Conservation (phyloP, 2,329 filamentous ascomycete genomes). For the Cordyceps fumosorosea region DNA sequence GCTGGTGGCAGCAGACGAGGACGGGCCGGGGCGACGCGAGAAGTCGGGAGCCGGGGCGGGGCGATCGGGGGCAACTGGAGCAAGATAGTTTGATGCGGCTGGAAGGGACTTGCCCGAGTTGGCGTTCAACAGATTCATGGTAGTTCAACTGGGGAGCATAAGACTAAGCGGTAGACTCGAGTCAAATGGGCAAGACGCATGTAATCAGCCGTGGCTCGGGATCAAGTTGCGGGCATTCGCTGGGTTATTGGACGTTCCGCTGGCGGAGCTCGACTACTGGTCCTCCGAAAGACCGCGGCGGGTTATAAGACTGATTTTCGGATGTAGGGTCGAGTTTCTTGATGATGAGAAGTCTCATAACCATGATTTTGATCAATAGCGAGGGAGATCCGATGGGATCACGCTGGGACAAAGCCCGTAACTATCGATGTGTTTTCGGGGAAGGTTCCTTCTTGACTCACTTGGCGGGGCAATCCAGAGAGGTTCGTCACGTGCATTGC, state of each 20-base stretch:
- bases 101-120: constrained; percentile 46
- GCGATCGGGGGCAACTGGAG: constrained; percentile 35
- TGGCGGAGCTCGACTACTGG: not conserved
- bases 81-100: constrained; percentile 33
- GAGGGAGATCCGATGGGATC: constrained; percentile 20
- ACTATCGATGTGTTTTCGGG: not conserved
- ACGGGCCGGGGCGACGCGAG: constrained; percentile 39
- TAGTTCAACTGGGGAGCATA: constrained; percentile 1
- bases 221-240: constrained; percentile 13
- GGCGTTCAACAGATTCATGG: constrained; percentile 29
- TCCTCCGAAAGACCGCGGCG: not conserved
- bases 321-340: not conserved
- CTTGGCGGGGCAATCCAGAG: constrained; percentile 13
- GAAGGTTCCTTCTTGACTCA: constrained; percentile 17
- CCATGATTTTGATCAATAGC: constrained; percentile 1
- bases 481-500: constrained; percentile 10
- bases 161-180: constrained; percentile 5
- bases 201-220: constrained; percentile 16
- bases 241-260: not conserved
- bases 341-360: not conserved
- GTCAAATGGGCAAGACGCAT: constrained; percentile 10
- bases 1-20: constrained; percentile 23
- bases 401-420: constrained; percentile 24
- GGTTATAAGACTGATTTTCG: not conserved
- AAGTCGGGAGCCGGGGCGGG: constrained; percentile 43